Conservation (phyloP, 306 rosid genomes). For the Cucurbita argyrosperma region DNA sequence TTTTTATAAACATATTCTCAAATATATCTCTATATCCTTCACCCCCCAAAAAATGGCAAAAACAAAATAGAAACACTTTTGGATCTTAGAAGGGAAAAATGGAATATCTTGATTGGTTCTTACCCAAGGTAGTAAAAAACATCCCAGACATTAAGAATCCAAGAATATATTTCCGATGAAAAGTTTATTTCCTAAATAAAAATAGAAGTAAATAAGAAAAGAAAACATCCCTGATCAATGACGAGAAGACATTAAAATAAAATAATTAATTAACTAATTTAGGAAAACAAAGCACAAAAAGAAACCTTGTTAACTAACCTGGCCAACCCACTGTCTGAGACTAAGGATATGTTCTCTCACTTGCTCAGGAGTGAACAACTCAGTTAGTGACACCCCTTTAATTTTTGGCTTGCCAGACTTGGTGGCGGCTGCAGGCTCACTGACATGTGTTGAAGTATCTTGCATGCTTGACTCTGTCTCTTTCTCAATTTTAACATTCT, state of each 20-base stretch:
- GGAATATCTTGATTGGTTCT: background rate
- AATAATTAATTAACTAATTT: background rate
- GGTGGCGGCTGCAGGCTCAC: conserved; percentile 50
- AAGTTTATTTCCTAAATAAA: background rate
- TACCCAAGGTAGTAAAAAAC: background rate
- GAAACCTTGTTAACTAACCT: conserved; percentile 36
- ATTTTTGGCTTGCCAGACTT: conserved; percentile 96
- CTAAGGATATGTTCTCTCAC: conserved; percentile 74
- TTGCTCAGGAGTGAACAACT: conserved; percentile 88
- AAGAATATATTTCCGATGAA: background rate
- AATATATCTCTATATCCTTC: background rate
- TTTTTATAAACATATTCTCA: background rate
- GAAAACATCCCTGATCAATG: background rate
- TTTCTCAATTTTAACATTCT: conserved; percentile 49
- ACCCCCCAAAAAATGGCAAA: background rate
- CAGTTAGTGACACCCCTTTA: conserved; percentile 85
- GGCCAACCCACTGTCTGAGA: conserved; percentile 98
- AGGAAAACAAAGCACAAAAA: background rate
- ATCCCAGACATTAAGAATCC: background rate
- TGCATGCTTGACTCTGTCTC: conserved; percentile 46
- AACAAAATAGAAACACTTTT: background rate
- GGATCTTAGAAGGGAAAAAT: background rate
- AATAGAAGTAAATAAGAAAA: background rate
- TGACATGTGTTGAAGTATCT: conserved; percentile 33
- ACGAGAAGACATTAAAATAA: background rate